Conservation (phyloP, 768 basidiomycete genomes). For the Mycena indigotica region DNA sequence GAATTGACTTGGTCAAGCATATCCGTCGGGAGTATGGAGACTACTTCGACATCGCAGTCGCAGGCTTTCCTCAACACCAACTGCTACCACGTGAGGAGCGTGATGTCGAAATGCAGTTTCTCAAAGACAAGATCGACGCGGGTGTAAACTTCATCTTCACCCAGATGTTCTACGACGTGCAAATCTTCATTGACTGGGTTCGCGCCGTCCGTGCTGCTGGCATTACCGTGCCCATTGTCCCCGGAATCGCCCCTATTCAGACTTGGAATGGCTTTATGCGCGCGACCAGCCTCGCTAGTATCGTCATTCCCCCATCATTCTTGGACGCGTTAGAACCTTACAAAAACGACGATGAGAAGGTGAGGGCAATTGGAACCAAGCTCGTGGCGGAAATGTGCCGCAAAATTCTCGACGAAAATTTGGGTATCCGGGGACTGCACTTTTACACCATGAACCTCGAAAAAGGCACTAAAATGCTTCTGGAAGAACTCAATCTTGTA, state of each 20-base stretch:
- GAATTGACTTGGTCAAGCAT: constrained; percentile 88
- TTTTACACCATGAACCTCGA: constrained; percentile 99
- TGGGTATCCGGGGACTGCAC: constrained; percentile 88
- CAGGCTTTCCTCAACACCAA: constrained; percentile 89
- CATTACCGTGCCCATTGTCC: constrained; percentile 87
- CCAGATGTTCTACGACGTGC: constrained; percentile 96
- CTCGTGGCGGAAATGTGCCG: constrained; percentile 94
- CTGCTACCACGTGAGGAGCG: constrained; percentile 72
- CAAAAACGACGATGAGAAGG: constrained; percentile 91
- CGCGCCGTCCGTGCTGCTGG: constrained; percentile 79
- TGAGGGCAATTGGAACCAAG: constrained; percentile 89
- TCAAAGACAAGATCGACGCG: constrained; percentile 90
- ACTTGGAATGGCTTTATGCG: constrained; percentile 94
- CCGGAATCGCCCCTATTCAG: constrained; percentile 94
- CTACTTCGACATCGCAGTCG: constrained; percentile 94
- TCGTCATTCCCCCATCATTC: constrained; percentile 72
- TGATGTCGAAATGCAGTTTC: constrained; percentile 75
- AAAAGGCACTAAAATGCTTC: constrained; percentile 91
- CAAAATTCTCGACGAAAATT: constrained; percentile 73
- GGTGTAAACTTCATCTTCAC: constrained; percentile 95
- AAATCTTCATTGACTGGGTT: constrained; percentile 92
- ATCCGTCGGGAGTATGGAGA: constrained; percentile 82
- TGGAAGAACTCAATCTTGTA: constrained; percentile 89
- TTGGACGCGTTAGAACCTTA: constrained; percentile 80
- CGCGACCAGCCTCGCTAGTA: constrained; percentile 78